These are phyloP conservation scores for Aspergillus mulundensis DNA, from an alignment of 495 filamentous ascomycete species.

Conservation along the genomic window DNA sequence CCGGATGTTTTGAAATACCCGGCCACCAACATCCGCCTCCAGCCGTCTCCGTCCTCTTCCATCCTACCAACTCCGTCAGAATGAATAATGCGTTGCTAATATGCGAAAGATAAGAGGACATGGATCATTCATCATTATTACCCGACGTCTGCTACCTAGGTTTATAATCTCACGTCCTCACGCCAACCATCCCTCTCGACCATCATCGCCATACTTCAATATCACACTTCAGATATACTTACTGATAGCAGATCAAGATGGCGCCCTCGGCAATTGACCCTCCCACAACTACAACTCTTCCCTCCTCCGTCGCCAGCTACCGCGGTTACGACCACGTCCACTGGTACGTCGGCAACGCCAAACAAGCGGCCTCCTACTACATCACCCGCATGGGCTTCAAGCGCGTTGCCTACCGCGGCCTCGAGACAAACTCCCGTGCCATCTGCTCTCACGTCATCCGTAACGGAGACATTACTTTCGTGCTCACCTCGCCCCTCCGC, in stretches of 20 bases:
- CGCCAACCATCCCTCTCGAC: not conserved
- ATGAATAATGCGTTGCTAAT: conserved; percentile 1
- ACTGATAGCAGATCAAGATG: conserved; percentile 41
- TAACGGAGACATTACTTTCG: conserved; percentile 75
- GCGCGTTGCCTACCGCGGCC: conserved; percentile 73
- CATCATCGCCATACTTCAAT: not conserved
- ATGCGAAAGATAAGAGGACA: not conserved
- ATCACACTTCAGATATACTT: not conserved
- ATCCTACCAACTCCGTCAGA: not conserved
- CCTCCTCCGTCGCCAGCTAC: conserved; percentile 50
- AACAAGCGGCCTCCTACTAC: conserved; percentile 85
- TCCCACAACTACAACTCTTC: conserved; percentile 21
- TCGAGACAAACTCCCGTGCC: conserved; percentile 77
- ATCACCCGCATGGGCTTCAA: conserved; percentile 79
- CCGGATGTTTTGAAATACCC: conserved; percentile 17
- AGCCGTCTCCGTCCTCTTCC: conserved; percentile 13
- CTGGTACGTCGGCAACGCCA: conserved; percentile 95
- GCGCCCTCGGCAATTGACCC: conserved; percentile 64
- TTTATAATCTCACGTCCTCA: conserved; percentile 4
- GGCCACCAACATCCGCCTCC: conserved; percentile 15
- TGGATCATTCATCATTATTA: not conserved
- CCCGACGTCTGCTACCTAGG: not conserved
- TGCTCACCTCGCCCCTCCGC: conserved; percentile 77
- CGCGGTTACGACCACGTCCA: conserved; percentile 83
- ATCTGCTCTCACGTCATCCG: conserved; percentile 76